phyloP scores from a whole-genome alignment of 192 early-diverging fungal genomes.

The Allomyces javanicus region DNA sequence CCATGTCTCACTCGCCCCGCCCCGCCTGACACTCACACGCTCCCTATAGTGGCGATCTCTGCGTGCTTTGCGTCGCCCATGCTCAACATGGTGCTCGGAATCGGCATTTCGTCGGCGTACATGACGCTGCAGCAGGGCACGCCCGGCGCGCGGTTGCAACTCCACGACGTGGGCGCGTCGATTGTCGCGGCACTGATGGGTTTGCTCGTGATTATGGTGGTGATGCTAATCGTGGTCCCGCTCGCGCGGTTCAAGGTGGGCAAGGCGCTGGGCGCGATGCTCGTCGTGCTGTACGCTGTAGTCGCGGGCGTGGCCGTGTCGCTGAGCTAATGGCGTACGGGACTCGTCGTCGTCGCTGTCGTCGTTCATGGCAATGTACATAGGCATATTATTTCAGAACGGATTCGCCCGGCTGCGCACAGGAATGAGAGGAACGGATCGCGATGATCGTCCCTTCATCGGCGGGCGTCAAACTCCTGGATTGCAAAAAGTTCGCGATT shows the following conservation, averaged over 20 bases:
- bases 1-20: too few relatives aligned
- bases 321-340: too few relatives aligned
- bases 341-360: background rate
- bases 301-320: background rate
- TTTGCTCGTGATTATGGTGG: background rate
- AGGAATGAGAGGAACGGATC: background rate
- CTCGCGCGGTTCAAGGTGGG: background rate
- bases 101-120: background rate
- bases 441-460: background rate
- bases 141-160: background rate
- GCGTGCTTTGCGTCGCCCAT: constrained; percentile 89
- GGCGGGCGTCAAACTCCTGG: too few relatives aligned
- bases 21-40: too few relatives aligned
- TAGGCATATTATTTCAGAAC: background rate
- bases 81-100: constrained; percentile 22
- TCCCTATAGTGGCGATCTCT: constrained; percentile 50
- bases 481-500: too few relatives aligned
- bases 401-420: background rate
- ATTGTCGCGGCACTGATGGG: background rate
- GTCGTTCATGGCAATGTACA: background rate
- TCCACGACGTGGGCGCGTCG: background rate
- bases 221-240: background rate
- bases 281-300: background rate
- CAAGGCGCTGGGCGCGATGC: background rate
- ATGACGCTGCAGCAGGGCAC: background rate